Base-by-base conservation (phyloP, 2,329 filamentous ascomycete genomes). In the Magnaporthales sp. region DNA sequence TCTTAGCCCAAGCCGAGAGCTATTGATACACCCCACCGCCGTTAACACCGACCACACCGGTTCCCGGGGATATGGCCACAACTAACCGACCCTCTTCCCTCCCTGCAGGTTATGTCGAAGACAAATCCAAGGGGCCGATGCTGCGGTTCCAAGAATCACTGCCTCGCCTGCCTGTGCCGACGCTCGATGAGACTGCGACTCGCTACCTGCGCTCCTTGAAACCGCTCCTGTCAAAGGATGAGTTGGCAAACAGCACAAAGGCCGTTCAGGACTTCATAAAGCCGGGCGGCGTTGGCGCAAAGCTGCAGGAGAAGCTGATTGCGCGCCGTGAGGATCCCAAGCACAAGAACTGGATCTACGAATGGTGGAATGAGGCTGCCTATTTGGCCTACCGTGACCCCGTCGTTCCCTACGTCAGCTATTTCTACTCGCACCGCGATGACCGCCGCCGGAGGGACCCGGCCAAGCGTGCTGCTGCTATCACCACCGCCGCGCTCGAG, bases 341-440 rank as follows among this genome's bases (percentile, higher is more conserved):
- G 69, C 81, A 86, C 76, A 92, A 91, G 81, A 99, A 98, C 80
- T 99, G 95, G 95, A 84, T 99, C 67, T 89, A 90, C 72, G 94
- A 99, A 72, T 99, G 95, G 95, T 99, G 95, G 95, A 98, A 99
- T 77, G 88, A 97, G 66, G 87, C 89, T 4, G 95, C 95, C 67
- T 99, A 99, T 80, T 87, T 99, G 70, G 85, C 81, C 70, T 98
- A 98, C 82, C 91, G 94, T 71, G 95, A 98, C 77, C 95, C 95
- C 11, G 92, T 99, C 62, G 91, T 98, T 22, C 95, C 95, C 69
- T 99, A 98, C 76, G 95, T 99, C 74, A 97, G 92, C 79, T 99
- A 99, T 86, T 99, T 99, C 82, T 99, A 99, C 83, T 97, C 93
- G 66, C 94, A 98, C 82, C 88, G 92, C 71, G 95, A 99, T 79